Base-by-base conservation (phyloP, 306 rosid genomes). In the Morella rubra region DNA sequence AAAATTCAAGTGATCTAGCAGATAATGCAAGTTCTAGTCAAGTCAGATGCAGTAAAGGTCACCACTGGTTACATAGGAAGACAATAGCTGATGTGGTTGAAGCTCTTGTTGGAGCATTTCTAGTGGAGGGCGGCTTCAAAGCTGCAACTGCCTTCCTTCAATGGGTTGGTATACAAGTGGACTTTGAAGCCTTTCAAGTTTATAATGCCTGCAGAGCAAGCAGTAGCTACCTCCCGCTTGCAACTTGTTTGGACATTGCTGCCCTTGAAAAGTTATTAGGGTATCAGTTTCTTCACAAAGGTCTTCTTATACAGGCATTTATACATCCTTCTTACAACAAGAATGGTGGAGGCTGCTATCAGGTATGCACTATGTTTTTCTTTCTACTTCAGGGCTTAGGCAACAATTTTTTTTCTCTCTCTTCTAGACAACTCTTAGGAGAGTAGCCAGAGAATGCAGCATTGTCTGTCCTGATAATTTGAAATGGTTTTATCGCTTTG, bases 51-150 rank as follows among this genome's bases (percentile, higher is more conserved):
- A 86, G 88, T 79, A 89, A 87, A 87, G 86, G 90, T 81, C 98
- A 95, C 80, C 96, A 90, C 82, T 95, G 98, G 98, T 81, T 95
- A 64, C 85, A 86, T 24, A 85, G 86, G 77, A 90, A 90, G 88
- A 90, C 96, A 70, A 71, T 90, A 76, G 82, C 97, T 50, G 98
- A 95, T 88, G 97, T 85, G 73, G 90, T 95, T 84, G 98, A 95
- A 87, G 93, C 97, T 85, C 93, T 95, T 79, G 81, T 92, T 13
- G 98, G 98, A 77, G 97, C 98, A 62, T 92, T 95, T 77, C 62
- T 95, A 78, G 97, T 95, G 55, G 98, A 92, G 74, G 88, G 98
- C 76, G 98, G 98, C 84, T 95, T 95, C 83, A 92, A 85, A 83
- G 97, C 96, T 19, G 97, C 97, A 65, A 72, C 75, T 76, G 82